Base-by-base conservation (phyloP, 75 land plant genomes). In the Pseudotsuga menziesii region DNA sequence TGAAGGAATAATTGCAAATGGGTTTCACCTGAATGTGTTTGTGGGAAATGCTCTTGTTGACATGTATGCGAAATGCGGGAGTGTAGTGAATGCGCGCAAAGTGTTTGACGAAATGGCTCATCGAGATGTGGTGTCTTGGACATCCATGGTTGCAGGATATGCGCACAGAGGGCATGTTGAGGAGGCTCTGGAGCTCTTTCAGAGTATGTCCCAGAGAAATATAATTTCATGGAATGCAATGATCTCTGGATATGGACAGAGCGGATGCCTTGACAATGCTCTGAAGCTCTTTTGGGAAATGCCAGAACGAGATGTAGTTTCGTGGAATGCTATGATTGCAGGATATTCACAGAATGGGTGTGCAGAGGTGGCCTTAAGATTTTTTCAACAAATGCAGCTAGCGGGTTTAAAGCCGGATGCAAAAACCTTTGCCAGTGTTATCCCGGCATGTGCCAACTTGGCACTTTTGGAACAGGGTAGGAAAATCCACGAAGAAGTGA, bases 101-200 rank as follows among this genome's bases (percentile, higher is more conserved):
- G 81, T 78, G 19, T 79, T 84, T 73, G 35, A 26, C 23, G 14
- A 73, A 73, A 26, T 56, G 58, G 13, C 57, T 56, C 13, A 25
- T 25, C 16, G 75, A 56, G 27, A 73, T 73, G 36, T 88, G 52
- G 74, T 88, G 70, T 77, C 80, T 22, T 91, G 92, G 92, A 91
- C 86, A 69, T 82, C 80, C 56, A 80, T 91, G 88, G 86, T 91
- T 56, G 73, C 91, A 2, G 77, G 87, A 4, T 88, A 80, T 72
- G 83, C 83, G 41, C 63, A 79, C 35, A 57, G 69, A 66, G 85
- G 85, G 35, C 73, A 57, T 22, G 55, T 85, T 66, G 44, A 78
- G 4, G 83, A 85, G 57, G 90, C 88, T 8, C 76, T 83, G 15
- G 0, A 5, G 16, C 19, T 88, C 39, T 85, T 88, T 75, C 80